Evolutionary conservation across 176 grass and related monocot genomes (phyloP), one percentile per base, ranked within the genome.

Genomic region (Aegilops sharonensis): DNA sequence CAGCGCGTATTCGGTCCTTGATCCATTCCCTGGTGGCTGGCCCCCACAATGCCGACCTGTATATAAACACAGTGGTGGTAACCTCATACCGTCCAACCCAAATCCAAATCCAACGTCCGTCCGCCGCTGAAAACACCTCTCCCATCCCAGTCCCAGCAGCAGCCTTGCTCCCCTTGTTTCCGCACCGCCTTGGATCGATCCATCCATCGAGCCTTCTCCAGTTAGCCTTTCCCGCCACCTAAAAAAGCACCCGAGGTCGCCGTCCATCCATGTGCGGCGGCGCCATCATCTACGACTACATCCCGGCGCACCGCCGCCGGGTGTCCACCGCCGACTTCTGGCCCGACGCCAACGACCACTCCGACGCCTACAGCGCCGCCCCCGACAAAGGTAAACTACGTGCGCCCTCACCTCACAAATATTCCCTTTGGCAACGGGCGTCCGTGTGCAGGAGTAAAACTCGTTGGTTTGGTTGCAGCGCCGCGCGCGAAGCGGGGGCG

Each of bases 201-300:
- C 6, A 35, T 69, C 30, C 30, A 3, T 10, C 20, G 54, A 80
- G 40, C 18, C 24, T 31, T 12, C 36, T 63, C 4, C 48, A 0
- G 48, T 17, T 52, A 6, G 15, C 50, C 32, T 59, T 59, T 59
- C 54, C 54, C 18, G 42, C 3, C 5, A 27, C 37, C 70, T 11
- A 18, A 25, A 6, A 23, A 25, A 1, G 14, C 72, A 14, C 21
- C 23, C 4, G 77, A 85, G 57, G 50, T 54, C 5, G 0, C 50
- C 50, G 2, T 54, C 15, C 56, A 59, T 72, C 89, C 67, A 98
- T 98, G 95, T 98, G 95, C 88, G 95, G 95, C 66, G 95, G 95
- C 9, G 93, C 93, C 2, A 89, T 98, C 86, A 94, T 98, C 80
- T 89, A 36, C 88, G 93, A 98, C 80, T 94, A 92, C 84, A 92